These are phyloP conservation scores for Stephania japonica DNA, from an alignment of 164 flowering plant genomes.

Conservation along the genomic window DNA sequence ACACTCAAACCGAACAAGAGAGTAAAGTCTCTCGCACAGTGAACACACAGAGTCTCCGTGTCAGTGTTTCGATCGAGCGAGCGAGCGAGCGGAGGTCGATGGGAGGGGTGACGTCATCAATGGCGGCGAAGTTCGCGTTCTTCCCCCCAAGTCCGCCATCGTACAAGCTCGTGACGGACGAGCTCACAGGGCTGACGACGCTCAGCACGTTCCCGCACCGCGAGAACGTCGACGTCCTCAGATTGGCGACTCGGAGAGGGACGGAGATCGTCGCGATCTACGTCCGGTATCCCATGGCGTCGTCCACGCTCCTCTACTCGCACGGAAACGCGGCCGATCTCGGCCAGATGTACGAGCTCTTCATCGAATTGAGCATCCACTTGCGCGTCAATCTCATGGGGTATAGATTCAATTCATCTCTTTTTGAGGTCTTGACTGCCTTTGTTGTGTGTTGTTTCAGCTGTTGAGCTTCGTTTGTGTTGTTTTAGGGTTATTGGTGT, in stretches of 20 bases:
- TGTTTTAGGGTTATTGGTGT: neutral
- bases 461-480: neutral
- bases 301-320: constrained; percentile 78
- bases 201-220: constrained; percentile 69
- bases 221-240: constrained; percentile 77
- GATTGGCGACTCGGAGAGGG: constrained; percentile 61
- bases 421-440: neutral
- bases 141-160: constrained; percentile 89
- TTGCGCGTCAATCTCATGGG: constrained; percentile 87
- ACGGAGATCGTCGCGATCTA: constrained; percentile 75
- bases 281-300: constrained; percentile 79
- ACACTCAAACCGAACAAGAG: neutral
- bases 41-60: neutral
- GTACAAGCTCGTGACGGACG: constrained; percentile 61
- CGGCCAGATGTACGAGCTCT: constrained; percentile 96
- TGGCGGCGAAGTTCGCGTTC: constrained; percentile 95
- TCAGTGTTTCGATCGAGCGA: neutral
- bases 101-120: constrained; percentile 95
- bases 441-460: neutral
- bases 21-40: neutral
- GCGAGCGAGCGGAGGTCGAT: constrained; percentile 24
- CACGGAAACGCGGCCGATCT: constrained; percentile 98
- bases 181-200: constrained; percentile 47
- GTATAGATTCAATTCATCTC: constrained; percentile 22
- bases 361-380: constrained; percentile 77